These are phyloP conservation scores for Trichoderma guizhouense DNA, from an alignment of 2,329 filamentous ascomycete species.

Conservation along the genomic window DNA sequence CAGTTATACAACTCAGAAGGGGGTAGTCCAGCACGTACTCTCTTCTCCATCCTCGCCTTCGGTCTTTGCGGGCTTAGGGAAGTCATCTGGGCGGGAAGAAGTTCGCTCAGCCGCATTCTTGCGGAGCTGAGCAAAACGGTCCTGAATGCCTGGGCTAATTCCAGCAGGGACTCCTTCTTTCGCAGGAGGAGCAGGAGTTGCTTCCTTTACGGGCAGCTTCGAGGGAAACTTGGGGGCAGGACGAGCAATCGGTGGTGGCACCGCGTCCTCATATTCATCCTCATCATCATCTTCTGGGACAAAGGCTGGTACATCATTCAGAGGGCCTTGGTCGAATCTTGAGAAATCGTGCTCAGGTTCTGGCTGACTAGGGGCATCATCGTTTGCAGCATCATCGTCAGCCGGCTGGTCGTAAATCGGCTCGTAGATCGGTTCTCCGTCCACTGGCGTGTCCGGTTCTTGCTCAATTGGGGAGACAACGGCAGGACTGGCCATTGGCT, in stretches of 20 bases:
- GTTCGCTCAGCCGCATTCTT: slow-evolving; percentile 88
- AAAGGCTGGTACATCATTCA: slow-evolving; percentile 83
- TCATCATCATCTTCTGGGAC: slow-evolving; percentile 57
- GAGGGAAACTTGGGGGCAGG: slow-evolving; percentile 16
- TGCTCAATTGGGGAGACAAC: slow-evolving; percentile 17
- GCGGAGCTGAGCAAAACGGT: slow-evolving; percentile 93
- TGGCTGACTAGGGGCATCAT: slow-evolving; percentile 56
- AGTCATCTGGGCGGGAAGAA: slow-evolving; percentile 59
- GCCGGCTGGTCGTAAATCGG: slow-evolving; percentile 20
- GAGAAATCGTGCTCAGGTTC: slow-evolving; percentile 60
- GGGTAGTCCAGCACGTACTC: slow-evolving; percentile 59
- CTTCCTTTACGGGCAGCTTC: slow-evolving; percentile 27
- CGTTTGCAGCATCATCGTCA: slow-evolving; percentile 47
- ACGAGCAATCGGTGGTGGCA: slow-evolving; percentile 51
- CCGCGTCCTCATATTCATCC: slow-evolving; percentile 36
- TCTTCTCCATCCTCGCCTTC: slow-evolving; percentile 85
- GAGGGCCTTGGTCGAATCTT: slow-evolving; percentile 83
- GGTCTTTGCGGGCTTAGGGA: slow-evolving; percentile 54
- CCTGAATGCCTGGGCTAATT: slow-evolving; percentile 46
- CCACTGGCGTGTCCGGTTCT: not conserved
- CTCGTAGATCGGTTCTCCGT: slow-evolving; percentile 18
- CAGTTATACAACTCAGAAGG: not conserved
- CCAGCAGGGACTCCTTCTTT: slow-evolving; percentile 35
- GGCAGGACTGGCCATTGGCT: slow-evolving; percentile 25
- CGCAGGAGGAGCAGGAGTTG: slow-evolving; percentile 31